Evolutionary conservation across 768 basidiomycete species (phyloP), one percentile per base, ranked within the genome.

Genomic region (Panaeolus papilionaceus): DNA sequence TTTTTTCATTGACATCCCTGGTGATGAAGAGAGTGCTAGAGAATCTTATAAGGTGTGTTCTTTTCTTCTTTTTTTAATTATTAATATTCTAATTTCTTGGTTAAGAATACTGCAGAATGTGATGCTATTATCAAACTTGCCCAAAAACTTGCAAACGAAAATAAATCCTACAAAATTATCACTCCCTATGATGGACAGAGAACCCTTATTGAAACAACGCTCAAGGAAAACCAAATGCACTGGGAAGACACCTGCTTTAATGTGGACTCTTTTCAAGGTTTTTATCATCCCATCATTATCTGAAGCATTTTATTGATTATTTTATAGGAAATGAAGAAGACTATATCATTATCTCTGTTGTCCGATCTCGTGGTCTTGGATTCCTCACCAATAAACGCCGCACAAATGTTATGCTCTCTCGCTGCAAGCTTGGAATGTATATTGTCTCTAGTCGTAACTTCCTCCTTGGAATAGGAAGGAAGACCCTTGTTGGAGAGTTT

Each of bases 181-280:
- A 94, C 92, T 10, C 93, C 93, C 0, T 95, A 95, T 83, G 92
- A 92, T 75, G 87, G 82, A 7, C 93, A 95, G 74, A 82, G 91
- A 12, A 82, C 75, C 62, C 63, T 76, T 3, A 84, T 95, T 75
- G 91, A 94, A 76, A 73, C 79, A 5, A 74, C 74, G 18, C 83
- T 95, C 73, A 84, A 88, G 68, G 75, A 69, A 62, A 77, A 81
- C 63, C 83, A 80, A 0, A 76, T 95, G 0, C 66, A 79, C 2
- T 92, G 90, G 90, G 79, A 82, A 39, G 85, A 94, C 71, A 93
- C 85, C 66, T 90, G 89, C 72, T 94, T 93, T 76, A 94, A 91
- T 85, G 91, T 94, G 67, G 93, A 94, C 75, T 90, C 92, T 9
- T 94, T 94, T 69, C 93, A 94, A 87, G 92, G 93, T 91, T 39